phyloP scores from a whole-genome alignment of 371 early-diverging fungal species.

The Blakeslea trispora region DNA sequence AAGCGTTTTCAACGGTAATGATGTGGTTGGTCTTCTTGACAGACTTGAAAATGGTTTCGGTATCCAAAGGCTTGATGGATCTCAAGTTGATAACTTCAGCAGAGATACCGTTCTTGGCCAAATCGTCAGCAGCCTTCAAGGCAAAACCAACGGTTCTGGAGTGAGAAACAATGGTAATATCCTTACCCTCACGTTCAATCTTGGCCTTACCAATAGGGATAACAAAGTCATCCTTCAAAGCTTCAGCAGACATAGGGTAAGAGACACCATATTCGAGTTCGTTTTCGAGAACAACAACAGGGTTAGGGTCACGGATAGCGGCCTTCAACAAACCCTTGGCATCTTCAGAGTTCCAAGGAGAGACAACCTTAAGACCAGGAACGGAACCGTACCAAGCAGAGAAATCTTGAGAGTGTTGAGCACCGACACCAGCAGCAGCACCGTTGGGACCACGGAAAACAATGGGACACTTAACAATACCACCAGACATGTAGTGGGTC shows the following conservation, averaged over 20 bases:
- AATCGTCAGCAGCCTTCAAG: constrained; percentile 89
- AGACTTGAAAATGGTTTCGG: constrained; percentile 88
- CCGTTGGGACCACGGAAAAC: constrained; percentile 99
- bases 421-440: constrained; percentile 97
- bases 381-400: constrained; percentile 98
- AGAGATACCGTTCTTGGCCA: constrained; percentile 85
- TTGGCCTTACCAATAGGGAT: constrained; percentile 97
- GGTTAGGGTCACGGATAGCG: constrained; percentile 98
- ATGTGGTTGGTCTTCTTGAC: constrained; percentile 98
- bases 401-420: constrained; percentile 99
- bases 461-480: constrained; percentile 88
- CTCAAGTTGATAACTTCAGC: constrained; percentile 98
- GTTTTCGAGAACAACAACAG: constrained; percentile 98
- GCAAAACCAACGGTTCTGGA: constrained; percentile 90
- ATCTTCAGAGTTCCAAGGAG: constrained; percentile 98
- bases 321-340: constrained; percentile 96
- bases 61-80: constrained; percentile 97
- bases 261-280: constrained; percentile 97
- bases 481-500: constrained; percentile 99
- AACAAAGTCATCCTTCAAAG: constrained; percentile 86
- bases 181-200: constrained; percentile 88
- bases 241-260: constrained; percentile 86
- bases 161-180: constrained; percentile 96
- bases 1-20: constrained; percentile 97
- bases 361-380: constrained; percentile 98